A percentile compares a stretch with the other conserved stretches of the same genome.
phyloP scores from a whole-genome alignment of 2,329 filamentous ascomycete species.

The Pseudogymnoascus pannorum region DNA sequence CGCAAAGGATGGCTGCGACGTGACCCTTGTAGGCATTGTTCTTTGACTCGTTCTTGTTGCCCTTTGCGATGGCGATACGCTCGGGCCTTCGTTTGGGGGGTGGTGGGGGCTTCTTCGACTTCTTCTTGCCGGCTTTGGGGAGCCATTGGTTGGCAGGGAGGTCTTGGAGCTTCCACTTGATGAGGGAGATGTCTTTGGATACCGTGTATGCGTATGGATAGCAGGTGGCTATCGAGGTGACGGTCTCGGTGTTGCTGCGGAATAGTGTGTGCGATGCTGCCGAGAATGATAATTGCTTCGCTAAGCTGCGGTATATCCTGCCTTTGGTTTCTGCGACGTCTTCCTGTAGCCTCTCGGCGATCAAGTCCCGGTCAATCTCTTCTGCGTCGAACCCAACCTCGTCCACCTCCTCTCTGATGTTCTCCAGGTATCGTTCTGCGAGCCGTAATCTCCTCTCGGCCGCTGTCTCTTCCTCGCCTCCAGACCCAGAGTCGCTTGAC shows the following conservation, averaged over 20 bases:
- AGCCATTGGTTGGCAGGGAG: conserved; percentile 53
- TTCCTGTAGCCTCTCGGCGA: conserved; percentile 83
- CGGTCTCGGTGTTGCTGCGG: conserved; percentile 67
- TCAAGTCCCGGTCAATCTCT: conserved; percentile 85
- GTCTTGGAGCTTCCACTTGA: conserved; percentile 82
- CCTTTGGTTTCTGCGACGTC: conserved; percentile 91
- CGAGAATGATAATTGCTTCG: conserved; percentile 62
- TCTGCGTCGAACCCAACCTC: conserved; percentile 86
- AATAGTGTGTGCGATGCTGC: conserved; percentile 64
- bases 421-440: conserved; percentile 88
- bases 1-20: conserved; percentile 68
- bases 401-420: conserved; percentile 76
- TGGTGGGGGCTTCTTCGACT: conserved; percentile 49
- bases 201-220: conserved; percentile 81
- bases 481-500: conserved; percentile 46
- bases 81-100: conserved; percentile 56
- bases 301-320: conserved; percentile 75
- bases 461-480: conserved; percentile 78
- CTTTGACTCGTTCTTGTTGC: conserved; percentile 49
- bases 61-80: conserved; percentile 56
- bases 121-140: conserved; percentile 42
- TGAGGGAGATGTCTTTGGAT: conserved; percentile 73
- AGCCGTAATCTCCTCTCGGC: conserved; percentile 80
- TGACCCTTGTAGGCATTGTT: conserved; percentile 69
- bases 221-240: conserved; percentile 74